These are phyloP conservation scores for Leptographium radiaticola DNA, from an alignment of 2,329 filamentous ascomycete genomes.

Conservation along the genomic window DNA sequence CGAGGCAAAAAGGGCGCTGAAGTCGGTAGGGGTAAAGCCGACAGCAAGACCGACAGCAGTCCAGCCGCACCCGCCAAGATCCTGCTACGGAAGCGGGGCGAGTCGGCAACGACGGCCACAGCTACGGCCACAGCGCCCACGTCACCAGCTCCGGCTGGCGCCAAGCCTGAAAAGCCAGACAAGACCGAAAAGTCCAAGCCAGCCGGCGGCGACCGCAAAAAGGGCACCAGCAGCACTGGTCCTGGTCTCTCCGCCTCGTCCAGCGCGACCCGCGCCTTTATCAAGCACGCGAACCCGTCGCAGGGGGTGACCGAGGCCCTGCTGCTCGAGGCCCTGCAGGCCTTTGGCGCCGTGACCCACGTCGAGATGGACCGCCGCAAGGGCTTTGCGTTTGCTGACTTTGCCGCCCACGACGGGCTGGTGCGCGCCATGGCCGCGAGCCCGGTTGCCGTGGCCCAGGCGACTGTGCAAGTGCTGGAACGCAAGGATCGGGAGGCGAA, in stretches of 20 bases:
- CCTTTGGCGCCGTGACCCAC: conserved; percentile 60
- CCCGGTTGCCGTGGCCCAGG: conserved; percentile 70
- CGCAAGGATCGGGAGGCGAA: conserved; percentile 46
- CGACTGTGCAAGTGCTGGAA: conserved; percentile 76
- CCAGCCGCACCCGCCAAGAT: conserved; percentile 15
- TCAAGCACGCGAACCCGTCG: conserved; percentile 76
- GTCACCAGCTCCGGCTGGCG: conserved; percentile 7
- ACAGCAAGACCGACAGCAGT: conserved; percentile 14
- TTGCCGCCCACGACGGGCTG: conserved; percentile 58
- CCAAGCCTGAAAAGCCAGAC: no score
- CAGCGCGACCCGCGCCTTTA: conserved; percentile 54
- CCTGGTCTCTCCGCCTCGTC: conserved; percentile 12
- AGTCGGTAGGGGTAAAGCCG: conserved; percentile 12
- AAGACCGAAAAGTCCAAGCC: background rate
- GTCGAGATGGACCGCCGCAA: conserved; percentile 94
- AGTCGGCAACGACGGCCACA: conserved; percentile 10
- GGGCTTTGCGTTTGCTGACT: conserved; percentile 88
- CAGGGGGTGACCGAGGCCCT: conserved; percentile 81
- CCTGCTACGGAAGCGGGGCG: conserved; percentile 27
- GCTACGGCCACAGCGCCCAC: conserved; percentile 14
- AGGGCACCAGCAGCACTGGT: conserved; percentile 11
- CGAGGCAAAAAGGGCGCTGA: conserved; percentile 12
- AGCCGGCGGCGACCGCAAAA: conserved; percentile 4
- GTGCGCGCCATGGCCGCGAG: conserved; percentile 71
- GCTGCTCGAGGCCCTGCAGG: conserved; percentile 59